Conservation (phyloP, 164 flowering plant genomes). For the Sextonia rubra region DNA sequence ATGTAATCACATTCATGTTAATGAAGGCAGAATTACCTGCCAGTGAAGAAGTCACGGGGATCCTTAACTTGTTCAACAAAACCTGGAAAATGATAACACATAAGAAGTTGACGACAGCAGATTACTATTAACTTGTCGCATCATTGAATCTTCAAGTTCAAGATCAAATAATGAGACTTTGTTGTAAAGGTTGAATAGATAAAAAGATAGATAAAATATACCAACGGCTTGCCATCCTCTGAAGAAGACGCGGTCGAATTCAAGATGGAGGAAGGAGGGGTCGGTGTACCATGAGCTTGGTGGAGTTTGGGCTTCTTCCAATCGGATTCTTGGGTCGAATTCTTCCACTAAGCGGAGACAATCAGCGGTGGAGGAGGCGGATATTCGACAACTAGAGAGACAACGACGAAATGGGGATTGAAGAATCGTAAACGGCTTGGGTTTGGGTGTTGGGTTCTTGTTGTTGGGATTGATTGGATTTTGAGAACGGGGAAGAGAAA, state of each 20-base stretch:
- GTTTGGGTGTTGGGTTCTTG: slow-evolving; percentile 5
- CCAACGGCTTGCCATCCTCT: slow-evolving; percentile 87
- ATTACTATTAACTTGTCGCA: neutral
- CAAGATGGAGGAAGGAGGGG: slow-evolving; percentile 51
- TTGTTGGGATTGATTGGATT: neutral
- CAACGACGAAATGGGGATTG: neutral
- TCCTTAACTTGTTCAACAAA: slow-evolving; percentile 59
- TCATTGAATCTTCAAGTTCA: neutral
- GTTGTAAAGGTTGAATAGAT: neutral
- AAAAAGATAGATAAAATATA: slow-evolving; percentile 21
- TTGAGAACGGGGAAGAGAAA: neutral
- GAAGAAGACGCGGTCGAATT: slow-evolving; percentile 65
- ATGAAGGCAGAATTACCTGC: slow-evolving; percentile 44
- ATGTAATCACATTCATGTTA: neutral
- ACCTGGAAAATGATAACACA: slow-evolving; percentile 35
- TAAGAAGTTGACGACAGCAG: neutral
- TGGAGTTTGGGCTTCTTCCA: slow-evolving; percentile 70
- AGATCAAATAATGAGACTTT: neutral
- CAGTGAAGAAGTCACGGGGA: slow-evolving; percentile 68
- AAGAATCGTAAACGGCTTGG: neutral
- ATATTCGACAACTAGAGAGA: neutral
- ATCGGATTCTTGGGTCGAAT: slow-evolving; percentile 61
- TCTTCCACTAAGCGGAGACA: slow-evolving; percentile 10
- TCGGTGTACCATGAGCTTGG: slow-evolving; percentile 91
- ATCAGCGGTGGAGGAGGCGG: neutral